Base-by-base conservation (phyloP, 345 rosid species). In the Lepidium aucheri region DNA sequence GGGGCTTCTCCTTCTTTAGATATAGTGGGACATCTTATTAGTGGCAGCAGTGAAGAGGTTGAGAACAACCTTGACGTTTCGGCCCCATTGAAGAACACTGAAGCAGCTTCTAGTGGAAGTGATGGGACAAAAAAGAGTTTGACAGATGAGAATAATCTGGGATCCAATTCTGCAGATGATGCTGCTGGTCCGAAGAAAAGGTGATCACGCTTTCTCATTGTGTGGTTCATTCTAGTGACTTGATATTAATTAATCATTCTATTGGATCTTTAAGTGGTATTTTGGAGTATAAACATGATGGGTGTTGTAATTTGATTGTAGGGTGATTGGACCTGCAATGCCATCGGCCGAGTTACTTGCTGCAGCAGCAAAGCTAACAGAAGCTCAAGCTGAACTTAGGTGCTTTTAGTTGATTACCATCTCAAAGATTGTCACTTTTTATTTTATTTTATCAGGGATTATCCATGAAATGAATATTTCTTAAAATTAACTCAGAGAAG, bases 301-400 rank as follows among this genome's bases (percentile, higher is more conserved):
- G 35, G 60, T 34, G 41, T 62, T 66, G 15, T 40, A 20, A 39
- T 44, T 44, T 77, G 46, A 70, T 50, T 80, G 70, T 73, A 90
- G 98, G 83, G 69, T 80, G 76, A 83, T 93, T 69, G 98, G 97
- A 63, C 97, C 96, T 63, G 94, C 76, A 75, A 93, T 90, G 90
- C 98, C 96, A 33, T 90, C 97, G 17, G 96, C 97, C 46, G 90
- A 88, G 78, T 69, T 93, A 67, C 86, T 93, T 65, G 96, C 94
- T 61, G 98, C 95, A 2, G 94, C 96, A 17, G 98, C 98, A 52
- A 93, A 88, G 82, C 70, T 93, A 77, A 93, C 97, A 11, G 96
- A 88, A 70, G 97, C 98, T 53, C 92, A 93, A 52, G 89, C 83
- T 59, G 90, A 90, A 74, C 89, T 90, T 40, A 86, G 94, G 96